Evolutionary conservation across 169 alveolate genomes (phyloP), one percentile per base, ranked within the genome.

Genomic region (Plasmodium knowlesi): DNA sequence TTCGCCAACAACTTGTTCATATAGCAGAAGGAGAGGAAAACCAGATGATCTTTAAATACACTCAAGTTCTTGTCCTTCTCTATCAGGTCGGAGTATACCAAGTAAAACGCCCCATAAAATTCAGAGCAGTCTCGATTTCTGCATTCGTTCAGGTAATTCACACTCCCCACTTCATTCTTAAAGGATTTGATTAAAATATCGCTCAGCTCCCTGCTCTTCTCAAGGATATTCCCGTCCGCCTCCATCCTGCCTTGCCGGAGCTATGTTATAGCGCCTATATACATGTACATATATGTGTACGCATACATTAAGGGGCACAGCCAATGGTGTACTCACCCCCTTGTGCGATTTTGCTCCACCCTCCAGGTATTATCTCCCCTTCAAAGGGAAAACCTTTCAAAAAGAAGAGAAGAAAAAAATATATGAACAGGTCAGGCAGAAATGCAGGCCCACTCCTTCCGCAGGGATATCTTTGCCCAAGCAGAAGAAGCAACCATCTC

Each of bases 131-230:
- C 94, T 4, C 25, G 22, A 41, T 79, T 88, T n/a, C 72, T 88
- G 71, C 94, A 88, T 22, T 88, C 89, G 82, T 88, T 88, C 46
- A 88, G 71, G 82, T 79, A 88, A 16, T 67, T 88, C n/a, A 88
- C 79, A 53, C 94, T 88, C 0, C 25, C 39, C 1, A 10, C 57
- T 28, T 88, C 94, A 61, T 88, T 88, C 19, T 88, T 88, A 5
- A 79, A 57, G 3, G 72, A 88, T 16, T 78, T 88, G 3, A 88
- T 19, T 50, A 88, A 79, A 37, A 88, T 76, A 30, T 78, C 81
- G 43, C 88, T 54, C 6, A 88, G 30, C 89, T 88, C 90, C 43
- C 50, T 88, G 37, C 94, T 88, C 73, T 67, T 88, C 34, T 32
- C 32, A 78, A 50, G 32, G 14, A 88, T 25, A 32, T 57, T 30